A percentile compares a stretch with the other conserved stretches of the same genome.
Conservation (phyloP, 768 basidiomycete species). For the Tricholomella constricta region DNA sequence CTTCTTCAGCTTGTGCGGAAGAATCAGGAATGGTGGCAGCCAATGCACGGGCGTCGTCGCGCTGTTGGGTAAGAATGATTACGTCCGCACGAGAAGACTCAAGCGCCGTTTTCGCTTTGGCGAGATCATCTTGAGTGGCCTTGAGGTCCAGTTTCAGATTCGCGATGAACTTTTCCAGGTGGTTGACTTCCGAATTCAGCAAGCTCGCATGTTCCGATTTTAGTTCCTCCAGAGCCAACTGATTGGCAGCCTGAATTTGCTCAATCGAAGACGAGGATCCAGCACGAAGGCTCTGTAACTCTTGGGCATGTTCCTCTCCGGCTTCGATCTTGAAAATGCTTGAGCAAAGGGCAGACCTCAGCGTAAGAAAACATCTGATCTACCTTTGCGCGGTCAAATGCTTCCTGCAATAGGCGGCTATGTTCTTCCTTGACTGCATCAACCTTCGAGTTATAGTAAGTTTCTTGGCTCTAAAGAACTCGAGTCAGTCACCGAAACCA, state of each 20-base stretch:
- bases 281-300: slow-evolving; percentile 69
- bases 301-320: slow-evolving; percentile 64
- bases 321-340: slow-evolving; percentile 59
- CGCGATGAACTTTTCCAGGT: slow-evolving; percentile 63
- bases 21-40: slow-evolving; percentile 39
- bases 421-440: slow-evolving; percentile 69
- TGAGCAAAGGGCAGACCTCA: slow-evolving; percentile 2
- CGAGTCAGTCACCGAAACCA: slow-evolving; percentile 8
- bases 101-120: slow-evolving; percentile 67
- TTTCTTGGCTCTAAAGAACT: slow-evolving; percentile 60
- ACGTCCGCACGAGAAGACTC: slow-evolving; percentile 56
- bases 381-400: slow-evolving; percentile 81
- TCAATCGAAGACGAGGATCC: slow-evolving; percentile 67
- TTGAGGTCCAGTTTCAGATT: slow-evolving; percentile 72
- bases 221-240: slow-evolving; percentile 58
- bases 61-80: slow-evolving; percentile 58
- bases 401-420: slow-evolving; percentile 59
- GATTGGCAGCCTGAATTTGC: slow-evolving; percentile 67
- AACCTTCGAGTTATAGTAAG: slow-evolving; percentile 66
- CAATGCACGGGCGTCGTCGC: slow-evolving; percentile 60
- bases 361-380: slow-evolving; percentile 12
- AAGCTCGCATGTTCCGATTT: slow-evolving; percentile 63
- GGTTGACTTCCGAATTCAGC: slow-evolving; percentile 57
- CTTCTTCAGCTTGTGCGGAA: slow-evolving; percentile 55
- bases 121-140: slow-evolving; percentile 82